These are phyloP conservation scores for Pichia occidentalis DNA, from an alignment of 805 yeast species.

Conservation along the genomic window DNA sequence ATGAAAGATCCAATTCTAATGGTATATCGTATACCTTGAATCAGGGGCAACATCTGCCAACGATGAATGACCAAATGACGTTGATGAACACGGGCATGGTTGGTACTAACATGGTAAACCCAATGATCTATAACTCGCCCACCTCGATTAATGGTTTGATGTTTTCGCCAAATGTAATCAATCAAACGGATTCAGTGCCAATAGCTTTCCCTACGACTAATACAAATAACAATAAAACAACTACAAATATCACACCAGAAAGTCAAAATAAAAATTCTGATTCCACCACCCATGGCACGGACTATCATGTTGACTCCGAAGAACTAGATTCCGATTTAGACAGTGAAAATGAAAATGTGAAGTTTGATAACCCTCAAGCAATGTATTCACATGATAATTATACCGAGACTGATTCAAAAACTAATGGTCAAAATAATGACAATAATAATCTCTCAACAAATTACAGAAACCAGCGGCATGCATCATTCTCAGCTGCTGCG, in stretches of 20 bases:
- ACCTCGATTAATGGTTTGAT: constrained; percentile 8
- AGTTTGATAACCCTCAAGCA: constrained; percentile 13
- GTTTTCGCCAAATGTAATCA: constrained; percentile 6
- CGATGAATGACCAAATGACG: constrained; percentile 6
- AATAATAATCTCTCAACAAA: constrained; percentile 8
- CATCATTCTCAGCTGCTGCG: constrained; percentile 60
- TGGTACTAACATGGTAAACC: constrained; percentile 1
- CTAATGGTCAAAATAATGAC: neutral
- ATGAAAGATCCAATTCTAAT: no score
- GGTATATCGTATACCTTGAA: no score
- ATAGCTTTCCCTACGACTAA: neutral
- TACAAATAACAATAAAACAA: constrained; percentile 5
- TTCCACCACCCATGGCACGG: neutral
- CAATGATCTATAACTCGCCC: constrained; percentile 7
- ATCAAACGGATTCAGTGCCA: neutral
- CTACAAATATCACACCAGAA: constrained; percentile 10
- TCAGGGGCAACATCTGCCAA: no score
- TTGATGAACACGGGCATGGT: constrained; percentile 8
- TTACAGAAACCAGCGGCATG: constrained; percentile 37
- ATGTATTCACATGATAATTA: constrained; percentile 9
- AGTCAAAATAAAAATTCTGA: constrained; percentile 5
- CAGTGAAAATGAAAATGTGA: constrained; percentile 8
- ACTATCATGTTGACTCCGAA: constrained; percentile 5
- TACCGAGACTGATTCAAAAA: neutral
- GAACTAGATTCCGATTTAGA: constrained; percentile 16